phyloP scores from a whole-genome alignment of 345 rosid genomes.

The Euphorbia pulcherrima region DNA sequence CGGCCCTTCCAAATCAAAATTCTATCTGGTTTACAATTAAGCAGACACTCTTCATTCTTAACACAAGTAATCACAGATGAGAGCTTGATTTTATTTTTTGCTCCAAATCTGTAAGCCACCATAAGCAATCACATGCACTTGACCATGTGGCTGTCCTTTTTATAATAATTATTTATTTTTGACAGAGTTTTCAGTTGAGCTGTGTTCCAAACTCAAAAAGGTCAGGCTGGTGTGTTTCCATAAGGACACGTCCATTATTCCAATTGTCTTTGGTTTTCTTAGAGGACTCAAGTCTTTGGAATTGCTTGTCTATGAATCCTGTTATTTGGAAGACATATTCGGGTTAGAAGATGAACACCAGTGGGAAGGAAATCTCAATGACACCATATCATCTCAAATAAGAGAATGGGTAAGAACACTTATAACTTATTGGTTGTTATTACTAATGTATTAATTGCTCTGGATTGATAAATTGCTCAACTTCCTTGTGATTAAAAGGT shows the following conservation, averaged over 20 bases:
- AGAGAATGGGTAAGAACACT: neutral
- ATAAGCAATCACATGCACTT: no score
- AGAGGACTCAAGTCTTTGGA: slow-evolving; percentile 14
- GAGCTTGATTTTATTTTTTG: no score
- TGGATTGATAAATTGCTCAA: neutral
- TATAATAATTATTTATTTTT: no score
- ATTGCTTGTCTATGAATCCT: neutral
- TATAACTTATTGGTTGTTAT: neutral
- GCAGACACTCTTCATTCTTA: no score
- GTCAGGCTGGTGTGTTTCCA: neutral
- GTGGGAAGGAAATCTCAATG: slow-evolving; percentile 10
- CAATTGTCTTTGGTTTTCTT: neutral
- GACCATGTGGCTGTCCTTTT: no score
- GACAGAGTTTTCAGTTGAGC: neutral
- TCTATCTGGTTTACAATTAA: no score
- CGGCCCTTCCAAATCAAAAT: no score
- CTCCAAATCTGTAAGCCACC: no score
- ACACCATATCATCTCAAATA: neutral
- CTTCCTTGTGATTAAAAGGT: neutral
- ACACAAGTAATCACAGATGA: no score
- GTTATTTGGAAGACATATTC: slow-evolving; percentile 16
- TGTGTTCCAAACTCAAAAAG: neutral
- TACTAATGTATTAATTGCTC: neutral
- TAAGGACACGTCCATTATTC: neutral
- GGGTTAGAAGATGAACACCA: neutral